Evolutionary conservation across 352 stramenopile genomes (phyloP), one percentile per base, ranked within the genome.

Genomic region (Globisporangium abappressorium): DNA sequence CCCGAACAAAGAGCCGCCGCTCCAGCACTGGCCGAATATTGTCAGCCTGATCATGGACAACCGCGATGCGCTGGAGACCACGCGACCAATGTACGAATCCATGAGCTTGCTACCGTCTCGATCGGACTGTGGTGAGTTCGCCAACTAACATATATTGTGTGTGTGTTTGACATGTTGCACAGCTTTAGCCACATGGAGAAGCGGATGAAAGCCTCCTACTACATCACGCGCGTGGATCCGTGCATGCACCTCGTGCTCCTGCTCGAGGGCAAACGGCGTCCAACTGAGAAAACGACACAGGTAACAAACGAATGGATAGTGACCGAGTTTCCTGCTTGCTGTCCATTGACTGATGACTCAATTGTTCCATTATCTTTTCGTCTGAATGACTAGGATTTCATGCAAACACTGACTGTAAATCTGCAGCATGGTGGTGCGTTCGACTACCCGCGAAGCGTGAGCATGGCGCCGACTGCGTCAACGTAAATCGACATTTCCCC

Each of bases 41-140:
- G 75, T 96, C 58, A 95, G 86, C 68, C 76, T 96, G 28, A 91
- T 96, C 62, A 91, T 92, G 87, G 87, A 96, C 74, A 92, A 89
- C 67, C 80, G 81, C 34, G 68, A 70, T 20, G 75, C 73, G 55
- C 68, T 93, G 62, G 77, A 89, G 58, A 79, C 81, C 7, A 77
- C 80, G 56, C 73, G 65, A 7, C 76, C 79, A 70, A 77, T 85
- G 82, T 91, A 83, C 71, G 80, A 78, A 38, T 2, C 53, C 18
- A 41, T 26, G 30, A 43, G 22, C 33, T 57, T 9, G 18, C 43
- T 51, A 20, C 43, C 43, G 22, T 24, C 30, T 33, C 43, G 9
- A 51, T n/a, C 7, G 20, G 3, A 5, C 4, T 57, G 36, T 33
- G 14, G 26, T 26, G 51, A 47, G 15, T 41, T 8, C 28, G n/a